Base-by-base conservation (phyloP, 495 filamentous ascomycete species). In the Penicillium antarcticum region DNA sequence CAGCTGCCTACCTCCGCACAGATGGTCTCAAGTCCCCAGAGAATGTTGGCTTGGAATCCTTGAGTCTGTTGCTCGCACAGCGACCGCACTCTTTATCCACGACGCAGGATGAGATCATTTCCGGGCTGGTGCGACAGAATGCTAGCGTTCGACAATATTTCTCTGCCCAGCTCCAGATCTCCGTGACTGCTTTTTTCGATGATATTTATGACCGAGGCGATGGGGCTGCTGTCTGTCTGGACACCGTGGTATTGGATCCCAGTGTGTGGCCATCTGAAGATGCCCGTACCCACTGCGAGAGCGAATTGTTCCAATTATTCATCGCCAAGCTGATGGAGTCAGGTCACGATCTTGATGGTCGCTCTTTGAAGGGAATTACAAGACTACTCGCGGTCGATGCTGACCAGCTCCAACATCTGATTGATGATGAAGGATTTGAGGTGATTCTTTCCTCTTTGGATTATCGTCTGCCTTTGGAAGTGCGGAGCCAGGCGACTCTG, bases 371-470 rank as follows among this genome's bases (percentile, higher is more conserved):
- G 56, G 82, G 78, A 21, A 78, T 88, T 42, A 77, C 86, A 12
- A 74, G 81, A 46, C 67, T 88, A 11, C 73, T 88, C 14, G 78
- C 80, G 19, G 74, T 79, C n/a, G 78, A 82, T 52, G 80, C 82
- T 0, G 71, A 64, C 1, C 72, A 75, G 42, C 59, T 95, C 43
- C 80, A 85, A 53, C 69, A 75, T 34, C 66, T 91, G 41, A 77
- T 96, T 33, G 91, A 95, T 59, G 77, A 80, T 39, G 87, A 94
- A 52, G 81, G 80, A 36, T 80, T 95, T 51, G 89, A 92, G 58
- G 87, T 88, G 37, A 82, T 97, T 42, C 69, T 96, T 9, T 76
- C 81, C 26, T 88, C 83, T 43, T 74, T 95, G 33, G 91, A 97
- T 60, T 81, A 87, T 71, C 81, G 91, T 14, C 76, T 89, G 48